These are phyloP conservation scores for Boletellus deceptivus DNA, from an alignment of 1,284 basidiomycete species.

Conservation along the genomic window DNA sequence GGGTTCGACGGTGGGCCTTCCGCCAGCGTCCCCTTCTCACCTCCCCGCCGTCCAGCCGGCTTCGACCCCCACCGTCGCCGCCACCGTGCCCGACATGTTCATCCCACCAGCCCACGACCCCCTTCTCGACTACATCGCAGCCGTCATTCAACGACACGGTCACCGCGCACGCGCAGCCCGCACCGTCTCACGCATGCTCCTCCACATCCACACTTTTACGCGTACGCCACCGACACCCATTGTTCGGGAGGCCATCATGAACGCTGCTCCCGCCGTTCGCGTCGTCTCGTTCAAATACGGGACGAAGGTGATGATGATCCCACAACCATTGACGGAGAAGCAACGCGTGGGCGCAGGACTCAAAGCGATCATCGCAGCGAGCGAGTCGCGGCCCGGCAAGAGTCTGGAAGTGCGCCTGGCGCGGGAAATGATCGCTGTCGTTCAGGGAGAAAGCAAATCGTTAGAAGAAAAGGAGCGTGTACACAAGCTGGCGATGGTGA, in stretches of 20 bases:
- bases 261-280: conserved; percentile 66
- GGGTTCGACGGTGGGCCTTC: conserved; percentile 19
- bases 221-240: conserved; percentile 76
- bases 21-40: background rate
- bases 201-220: conserved; percentile 72
- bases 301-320: conserved; percentile 63
- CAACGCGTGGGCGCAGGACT: conserved; percentile 70
- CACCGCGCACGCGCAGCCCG: conserved; percentile 64
- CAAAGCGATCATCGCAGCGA: conserved; percentile 62
- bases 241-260: conserved; percentile 64
- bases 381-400: conserved; percentile 50
- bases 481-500: conserved; percentile 75
- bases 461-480: conserved; percentile 53
- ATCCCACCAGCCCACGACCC: conserved; percentile 79
- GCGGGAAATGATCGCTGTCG: conserved; percentile 1
- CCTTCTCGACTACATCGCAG: conserved; percentile 70
- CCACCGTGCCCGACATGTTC: conserved; percentile 33
- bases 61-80: background rate
- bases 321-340: conserved; percentile 73
- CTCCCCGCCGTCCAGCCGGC: background rate
- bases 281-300: conserved; percentile 50
- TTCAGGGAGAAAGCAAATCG: conserved; percentile 38
- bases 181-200: conserved; percentile 58
- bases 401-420: conserved; percentile 68
- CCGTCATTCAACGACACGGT: conserved; percentile 65